A percentile compares a stretch with the other conserved stretches of the same genome.
These are phyloP conservation scores for Coniochaeta sp. DNA, from an alignment of 2,329 filamentous ascomycete species.

Conservation along the genomic window DNA sequence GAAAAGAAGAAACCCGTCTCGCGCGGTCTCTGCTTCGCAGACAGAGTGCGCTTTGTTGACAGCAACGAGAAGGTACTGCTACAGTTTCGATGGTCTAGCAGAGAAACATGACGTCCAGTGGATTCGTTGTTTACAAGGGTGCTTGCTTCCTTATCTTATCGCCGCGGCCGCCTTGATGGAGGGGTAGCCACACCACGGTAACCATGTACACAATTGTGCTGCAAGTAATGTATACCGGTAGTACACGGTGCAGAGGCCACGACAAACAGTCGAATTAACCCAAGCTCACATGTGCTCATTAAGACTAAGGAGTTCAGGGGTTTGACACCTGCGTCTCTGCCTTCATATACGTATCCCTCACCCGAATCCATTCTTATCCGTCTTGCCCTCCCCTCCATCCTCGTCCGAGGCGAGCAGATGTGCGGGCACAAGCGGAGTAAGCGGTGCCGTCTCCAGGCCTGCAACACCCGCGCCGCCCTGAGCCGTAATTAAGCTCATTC, in stretches of 20 bases:
- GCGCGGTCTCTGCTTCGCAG: conserved; percentile 13
- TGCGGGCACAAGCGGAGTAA: conserved; percentile 14
- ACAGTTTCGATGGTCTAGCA: neutral
- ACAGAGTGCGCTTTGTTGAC: neutral
- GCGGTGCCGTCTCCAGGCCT: conserved; percentile 22
- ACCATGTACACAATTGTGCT: no score
- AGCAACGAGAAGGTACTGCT: neutral
- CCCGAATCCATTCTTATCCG: conserved; percentile 18
- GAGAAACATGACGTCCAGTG: conserved; percentile 8
- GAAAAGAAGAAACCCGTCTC: conserved; percentile 15
- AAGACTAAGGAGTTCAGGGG: neutral
- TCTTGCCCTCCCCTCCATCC: conserved; percentile 2
- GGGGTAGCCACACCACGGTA: no score
- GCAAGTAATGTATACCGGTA: no score
- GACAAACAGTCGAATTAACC: neutral
- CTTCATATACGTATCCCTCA: conserved; percentile 5
- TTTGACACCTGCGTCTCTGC: neutral
- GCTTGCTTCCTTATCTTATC: conserved; percentile 13
- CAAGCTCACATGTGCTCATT: neutral
- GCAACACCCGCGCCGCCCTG: conserved; percentile 13
- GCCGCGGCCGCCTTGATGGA: conserved; percentile 2
- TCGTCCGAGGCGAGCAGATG: neutral
- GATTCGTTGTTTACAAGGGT: conserved; percentile 2
- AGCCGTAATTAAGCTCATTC: conserved; percentile 45
- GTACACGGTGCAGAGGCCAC: neutral